Base-by-base conservation (phyloP, 31 red algal species). In the Odonthalia washingtoniensis region DNA sequence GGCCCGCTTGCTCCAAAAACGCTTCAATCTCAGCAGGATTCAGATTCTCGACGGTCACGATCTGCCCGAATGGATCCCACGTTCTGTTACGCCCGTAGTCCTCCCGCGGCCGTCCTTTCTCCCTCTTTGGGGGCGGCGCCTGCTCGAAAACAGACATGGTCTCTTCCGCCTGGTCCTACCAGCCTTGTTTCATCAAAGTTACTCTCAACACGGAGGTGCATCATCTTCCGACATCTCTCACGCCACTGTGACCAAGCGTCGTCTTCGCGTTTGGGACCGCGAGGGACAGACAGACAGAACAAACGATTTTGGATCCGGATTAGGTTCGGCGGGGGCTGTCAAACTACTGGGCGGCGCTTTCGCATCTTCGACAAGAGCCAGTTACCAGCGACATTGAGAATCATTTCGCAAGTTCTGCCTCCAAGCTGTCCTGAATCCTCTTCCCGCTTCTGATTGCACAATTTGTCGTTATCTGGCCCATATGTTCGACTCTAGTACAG, bases 351-450 rank as follows among this genome's bases (percentile, higher is more conserved):
- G n/a, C n/a, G n/a, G n/a, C n/a, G n/a, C n/a, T n/a, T n/a, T n/a
- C n/a, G n/a, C n/a, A n/a, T n/a, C n/a, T n/a, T n/a, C 40, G 43
- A 78, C n/a, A n/a, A n/a, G n/a, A n/a, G n/a, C n/a, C n/a, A n/a
- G n/a, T n/a, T n/a, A n/a, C n/a, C n/a, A n/a, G 44, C 83, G 73
- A 3, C 70, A 78, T 41, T 87, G 83, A 72, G 66, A 63, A 3
- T 21, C 41, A 44, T 87, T 87, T 33, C 5, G 17, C 30, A 34
- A 2, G 4, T 87, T 49, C 2, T 87, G 70, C 72, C 28, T 28
- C 41, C 6, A 24, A 26, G n/a, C 45, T 28, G 3, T 24, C 4
- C 44, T 53, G 2, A 3, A 3, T 45, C 49, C 72, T n/a, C 73
- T 78, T 3, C 83, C 72, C 17, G 83, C 83, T 60, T 12, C 72